Evolutionary conservation across 495 filamentous ascomycete genomes (phyloP), one percentile per base, ranked within the genome.

Genomic region (Penicillium lividum): DNA sequence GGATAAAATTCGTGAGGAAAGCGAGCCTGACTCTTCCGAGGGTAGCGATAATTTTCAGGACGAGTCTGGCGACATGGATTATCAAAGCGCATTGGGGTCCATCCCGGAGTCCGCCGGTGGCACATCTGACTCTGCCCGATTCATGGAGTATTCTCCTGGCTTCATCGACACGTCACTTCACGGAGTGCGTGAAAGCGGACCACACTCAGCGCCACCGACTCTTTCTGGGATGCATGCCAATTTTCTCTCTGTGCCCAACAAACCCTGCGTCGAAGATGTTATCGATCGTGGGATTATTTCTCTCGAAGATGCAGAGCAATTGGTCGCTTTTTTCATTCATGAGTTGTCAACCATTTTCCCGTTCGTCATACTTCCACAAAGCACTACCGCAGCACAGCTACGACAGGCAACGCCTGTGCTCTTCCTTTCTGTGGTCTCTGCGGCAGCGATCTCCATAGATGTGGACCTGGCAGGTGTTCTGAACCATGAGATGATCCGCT

Each of bases 341-440:
- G 75, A 79, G 43, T 63, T 81, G 1, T 63, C 69, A n/a, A 63
- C 60, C 3, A 74, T 78, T 53, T 78, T 74, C 54, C 79, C 80
- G 8, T 60, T 75, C 22, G 70, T 84, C 7, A 54, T 73, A 0
- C 63, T 82, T 31, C 72, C 74, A 0, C 42, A 65, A 3, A 66
- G 54, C 33, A 69, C 72, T 16, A 77, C 77, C 1, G 74, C 75
- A 18, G 67, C 70, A 15, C 70, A 77, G 13, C 42, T 82, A 43
- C 74, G 80, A 51, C 62, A 61, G 18, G 62, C 69, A n/a, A 77
- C 77, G 59, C 80, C 81, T 7, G 64, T 76, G 4, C 71, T 84
- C 4, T 82, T 82, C 57, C 68, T 83, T 11, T 77, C 80, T 5
- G 69, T 80, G 9, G 71, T 84, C 18, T 73, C 80, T 0, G 80